Evolutionary conservation across 2,329 filamentous ascomycete species (phyloP).

Genomic region (Bimuria novae-zelandiae): DNA sequence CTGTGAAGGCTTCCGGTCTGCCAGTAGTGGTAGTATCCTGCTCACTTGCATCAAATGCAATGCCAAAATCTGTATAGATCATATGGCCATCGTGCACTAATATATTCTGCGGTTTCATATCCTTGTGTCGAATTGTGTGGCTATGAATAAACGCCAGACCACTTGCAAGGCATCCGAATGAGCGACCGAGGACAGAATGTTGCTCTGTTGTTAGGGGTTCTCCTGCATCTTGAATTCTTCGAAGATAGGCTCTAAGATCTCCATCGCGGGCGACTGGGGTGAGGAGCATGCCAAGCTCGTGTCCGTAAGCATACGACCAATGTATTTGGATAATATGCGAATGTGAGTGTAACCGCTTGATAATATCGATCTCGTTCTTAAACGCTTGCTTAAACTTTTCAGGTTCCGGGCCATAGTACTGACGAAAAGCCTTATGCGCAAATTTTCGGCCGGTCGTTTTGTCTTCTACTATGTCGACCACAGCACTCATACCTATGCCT

Average conservation of each 20-base stretch:
- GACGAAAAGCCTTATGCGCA: conserved; percentile 8
- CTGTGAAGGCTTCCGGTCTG: conserved; percentile 6
- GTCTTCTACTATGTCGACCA: conserved; percentile 10
- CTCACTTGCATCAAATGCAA: conserved; percentile 1
- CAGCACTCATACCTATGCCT: conserved; percentile 6
- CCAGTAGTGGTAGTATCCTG: conserved; percentile 13
- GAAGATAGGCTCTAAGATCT: conserved; percentile 19
- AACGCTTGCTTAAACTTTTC: conserved; percentile 5
- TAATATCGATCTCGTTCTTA: neutral
- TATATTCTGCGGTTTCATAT: conserved; percentile 30
- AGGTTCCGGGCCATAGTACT: conserved; percentile 3
- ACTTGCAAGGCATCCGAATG: conserved; percentile 23
- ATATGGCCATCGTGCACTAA: conserved; percentile 17
- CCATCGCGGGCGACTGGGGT: conserved; percentile 21
- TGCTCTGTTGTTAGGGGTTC: neutral
- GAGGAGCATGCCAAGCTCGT: conserved; percentile 18
- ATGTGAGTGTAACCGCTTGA: conserved; percentile 3
- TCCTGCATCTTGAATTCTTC: neutral
- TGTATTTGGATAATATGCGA: conserved; percentile 15
- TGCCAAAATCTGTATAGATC: conserved; percentile 23
- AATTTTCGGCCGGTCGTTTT: conserved; percentile 7
- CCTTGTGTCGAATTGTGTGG: conserved; percentile 22
- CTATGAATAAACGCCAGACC: conserved; percentile 25
- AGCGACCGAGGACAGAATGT: neutral
- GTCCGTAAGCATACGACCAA: conserved; percentile 10